A percentile compares a stretch with the other conserved stretches of the same genome.
phyloP scores from a whole-genome alignment of 768 basidiomycete species.

The Russula emetica region DNA sequence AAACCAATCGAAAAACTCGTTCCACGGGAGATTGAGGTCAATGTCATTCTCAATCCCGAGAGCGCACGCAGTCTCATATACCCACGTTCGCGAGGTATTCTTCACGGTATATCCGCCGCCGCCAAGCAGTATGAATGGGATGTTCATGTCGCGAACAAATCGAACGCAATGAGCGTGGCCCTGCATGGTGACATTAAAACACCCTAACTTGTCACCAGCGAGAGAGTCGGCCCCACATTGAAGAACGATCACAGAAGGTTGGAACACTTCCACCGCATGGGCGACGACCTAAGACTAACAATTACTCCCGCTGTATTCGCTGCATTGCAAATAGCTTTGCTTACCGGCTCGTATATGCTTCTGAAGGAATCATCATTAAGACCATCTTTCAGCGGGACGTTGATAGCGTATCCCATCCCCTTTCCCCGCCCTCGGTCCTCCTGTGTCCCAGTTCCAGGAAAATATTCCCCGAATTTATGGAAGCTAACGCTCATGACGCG shows the following conservation, averaged over 20 bases:
- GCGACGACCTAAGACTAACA: slow-evolving; percentile 58
- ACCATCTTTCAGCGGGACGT: slow-evolving; percentile 92
- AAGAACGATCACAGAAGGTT: slow-evolving; percentile 81
- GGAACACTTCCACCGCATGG: slow-evolving; percentile 81
- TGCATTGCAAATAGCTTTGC: slow-evolving; percentile 29
- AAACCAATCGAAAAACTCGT: slow-evolving; percentile 95
- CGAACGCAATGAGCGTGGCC: slow-evolving; percentile 91
- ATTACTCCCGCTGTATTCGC: neutral
- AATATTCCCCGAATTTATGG: slow-evolving; percentile 96
- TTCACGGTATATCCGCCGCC: slow-evolving; percentile 97
- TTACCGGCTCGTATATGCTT: slow-evolving; percentile 88
- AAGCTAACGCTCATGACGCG: slow-evolving; percentile 96
- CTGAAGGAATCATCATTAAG: slow-evolving; percentile 85
- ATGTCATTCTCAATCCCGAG: slow-evolving; percentile 79
- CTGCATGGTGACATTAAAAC: slow-evolving; percentile 93
- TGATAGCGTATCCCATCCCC: slow-evolving; percentile 85
- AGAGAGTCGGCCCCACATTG: slow-evolving; percentile 97
- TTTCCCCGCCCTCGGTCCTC: slow-evolving; percentile 79
- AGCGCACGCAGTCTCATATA: slow-evolving; percentile 94
- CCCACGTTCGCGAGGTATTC: slow-evolving; percentile 93
- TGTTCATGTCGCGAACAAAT: slow-evolving; percentile 73
- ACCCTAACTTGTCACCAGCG: slow-evolving; percentile 91
- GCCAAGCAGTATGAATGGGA: slow-evolving; percentile 88
- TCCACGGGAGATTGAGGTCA: slow-evolving; percentile 77
- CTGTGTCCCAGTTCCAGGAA: slow-evolving; percentile 84